These are phyloP conservation scores for Tubosaeta sp. DNA, from an alignment of 768 basidiomycete species.

Conservation along the genomic window DNA sequence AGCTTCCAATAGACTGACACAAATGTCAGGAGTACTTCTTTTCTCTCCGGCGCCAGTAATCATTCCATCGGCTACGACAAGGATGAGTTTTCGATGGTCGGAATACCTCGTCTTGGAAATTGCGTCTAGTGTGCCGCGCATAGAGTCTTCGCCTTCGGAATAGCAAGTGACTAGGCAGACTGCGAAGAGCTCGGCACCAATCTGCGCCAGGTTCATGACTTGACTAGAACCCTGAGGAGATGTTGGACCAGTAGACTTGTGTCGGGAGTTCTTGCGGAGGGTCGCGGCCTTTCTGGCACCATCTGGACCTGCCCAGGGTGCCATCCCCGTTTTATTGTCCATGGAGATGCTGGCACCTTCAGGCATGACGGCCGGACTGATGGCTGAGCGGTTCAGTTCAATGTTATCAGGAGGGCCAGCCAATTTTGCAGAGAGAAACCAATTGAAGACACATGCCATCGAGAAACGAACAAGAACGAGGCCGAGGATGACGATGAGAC, in stretches of 20 bases:
- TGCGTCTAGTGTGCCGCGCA: conserved; percentile 89
- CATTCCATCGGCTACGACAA: conserved; percentile 97
- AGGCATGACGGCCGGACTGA: conserved; percentile 94
- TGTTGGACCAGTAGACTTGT: conserved; percentile 44
- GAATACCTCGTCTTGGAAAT: conserved; percentile 90
- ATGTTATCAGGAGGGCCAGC: conserved; percentile 70
- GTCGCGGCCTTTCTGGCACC: conserved; percentile 51
- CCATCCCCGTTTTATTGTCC: conserved; percentile 86
- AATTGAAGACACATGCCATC: conserved; percentile 97
- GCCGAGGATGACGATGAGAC: conserved; percentile 85
- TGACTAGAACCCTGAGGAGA: conserved; percentile 43
- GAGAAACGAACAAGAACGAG: conserved; percentile 88
- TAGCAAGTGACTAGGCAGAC: conserved; percentile 97
- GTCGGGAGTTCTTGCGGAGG: conserved; percentile 32
- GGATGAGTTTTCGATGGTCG: conserved; percentile 86
- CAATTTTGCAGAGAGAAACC: conserved; percentile 85
- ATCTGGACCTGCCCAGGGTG: conserved; percentile 79
- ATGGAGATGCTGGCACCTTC: conserved; percentile 94
- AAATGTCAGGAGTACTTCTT: conserved; percentile 92
- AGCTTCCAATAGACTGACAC: conserved; percentile 85
- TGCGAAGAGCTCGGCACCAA: conserved; percentile 92
- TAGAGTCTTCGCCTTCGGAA: conserved; percentile 91
- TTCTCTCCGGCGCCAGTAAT: conserved; percentile 98
- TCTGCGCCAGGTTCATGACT: conserved; percentile 77
- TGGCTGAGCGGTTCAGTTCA: conserved; percentile 74